Conservation (phyloP, 108 stramenopile species). For the Skeletonema grethae region DNA sequence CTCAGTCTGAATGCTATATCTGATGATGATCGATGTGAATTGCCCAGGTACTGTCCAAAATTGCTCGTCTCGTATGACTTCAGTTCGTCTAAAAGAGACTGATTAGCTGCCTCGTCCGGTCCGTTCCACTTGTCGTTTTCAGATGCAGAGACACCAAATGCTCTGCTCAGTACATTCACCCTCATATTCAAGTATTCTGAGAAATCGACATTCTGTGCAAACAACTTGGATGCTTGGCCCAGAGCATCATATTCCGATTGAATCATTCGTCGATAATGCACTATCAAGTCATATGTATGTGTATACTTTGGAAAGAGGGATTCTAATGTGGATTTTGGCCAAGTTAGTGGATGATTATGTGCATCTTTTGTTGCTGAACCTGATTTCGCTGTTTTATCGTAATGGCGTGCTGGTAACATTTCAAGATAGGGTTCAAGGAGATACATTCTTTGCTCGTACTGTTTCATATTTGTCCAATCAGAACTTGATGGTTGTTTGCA, state of each 20-base stretch:
- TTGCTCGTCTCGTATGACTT: constrained; percentile 56
- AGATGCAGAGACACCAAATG: constrained; percentile 59
- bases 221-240: constrained; percentile 39
- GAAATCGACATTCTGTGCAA: constrained; percentile 45
- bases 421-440: constrained; percentile 39
- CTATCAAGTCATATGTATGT: constrained; percentile 43
- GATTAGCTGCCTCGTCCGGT: constrained; percentile 5
- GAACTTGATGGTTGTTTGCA: constrained; percentile 5
- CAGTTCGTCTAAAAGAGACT: constrained; percentile 52
- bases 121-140: constrained; percentile 40
- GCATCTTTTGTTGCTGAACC: constrained; percentile 31
- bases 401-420: constrained; percentile 40
- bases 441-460: constrained; percentile 20
- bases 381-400: not conserved
- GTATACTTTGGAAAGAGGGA: constrained; percentile 49
- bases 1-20: constrained; percentile 44
- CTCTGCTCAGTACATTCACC: constrained; percentile 73
- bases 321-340: constrained; percentile 39
- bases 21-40: constrained; percentile 2
- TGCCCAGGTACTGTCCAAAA: constrained; percentile 25
- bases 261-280: constrained; percentile 63
- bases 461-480: constrained; percentile 19
- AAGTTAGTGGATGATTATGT: constrained; percentile 57
- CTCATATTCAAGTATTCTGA: constrained; percentile 64
- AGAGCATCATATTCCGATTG: constrained; percentile 72